Base-by-base conservation (phyloP, 139 green algal species). In the Yamagishiella unicocca region DNA sequence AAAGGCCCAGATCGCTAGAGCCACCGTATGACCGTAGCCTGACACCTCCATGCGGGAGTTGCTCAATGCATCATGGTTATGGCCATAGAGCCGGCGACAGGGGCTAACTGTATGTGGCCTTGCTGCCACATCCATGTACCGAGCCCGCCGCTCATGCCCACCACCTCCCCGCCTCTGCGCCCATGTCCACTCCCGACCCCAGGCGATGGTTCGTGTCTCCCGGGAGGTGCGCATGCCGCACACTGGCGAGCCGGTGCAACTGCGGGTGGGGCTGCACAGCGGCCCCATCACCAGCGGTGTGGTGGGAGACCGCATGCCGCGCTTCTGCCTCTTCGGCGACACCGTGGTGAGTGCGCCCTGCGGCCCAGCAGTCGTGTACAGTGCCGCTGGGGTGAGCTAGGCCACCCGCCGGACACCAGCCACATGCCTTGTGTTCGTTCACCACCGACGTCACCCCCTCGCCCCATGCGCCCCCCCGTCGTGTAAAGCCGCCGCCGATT, bases 191-290 rank as follows among this genome's bases (percentile, higher is more conserved):
- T 50, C 35, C 10, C 35, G 3, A 7, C 35, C 14, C 67, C 79
- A 87, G 79, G 71, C 87, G 40, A 79, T 91, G 81, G 72, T 91
- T n/a, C 81, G 81, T 45, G 43, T 42, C 7, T 35, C 73, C 10
- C 14, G n/a, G 19, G 72, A 71, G 21, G 82, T 91, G 45, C 58
- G 25, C n/a, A 86, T 91, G 87, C 87, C 87, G 21, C 87, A 91
- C 82, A 91, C 84, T 35, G 74, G 74, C 29, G 38, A 83, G 87
- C 81, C 82, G 25, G 83, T 84, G 81, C 53, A 67, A 55, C 35
- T 88, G 71, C 83, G 85, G 50, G 22, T 77, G 29, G 79, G 68
- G 62, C 38, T 85, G 58, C 79, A 85, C 79, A 62, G 35, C 21
- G 79, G 79, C 1, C 79, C 79, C 31, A 68, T 82, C 33, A 81